A percentile compares a stretch with the other conserved stretches of the same genome.
phyloP scores from a whole-genome alignment of 2,329 filamentous ascomycete genomes.

The Talaromyces sp. region DNA sequence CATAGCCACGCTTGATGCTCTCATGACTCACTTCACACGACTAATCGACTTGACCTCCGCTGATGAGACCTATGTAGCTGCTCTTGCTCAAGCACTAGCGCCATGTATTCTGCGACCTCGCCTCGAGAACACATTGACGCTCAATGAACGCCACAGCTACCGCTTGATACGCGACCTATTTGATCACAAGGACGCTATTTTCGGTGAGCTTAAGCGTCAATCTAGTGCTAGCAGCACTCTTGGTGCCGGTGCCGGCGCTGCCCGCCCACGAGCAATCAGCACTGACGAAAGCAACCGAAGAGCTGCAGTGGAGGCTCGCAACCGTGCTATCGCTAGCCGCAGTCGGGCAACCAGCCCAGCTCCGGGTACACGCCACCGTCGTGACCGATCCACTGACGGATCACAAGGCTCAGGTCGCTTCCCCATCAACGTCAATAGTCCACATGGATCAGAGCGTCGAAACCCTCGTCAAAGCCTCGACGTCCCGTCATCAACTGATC shows the following conservation, averaged over 20 bases:
- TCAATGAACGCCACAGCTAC: constrained; percentile 92
- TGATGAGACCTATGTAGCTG: constrained; percentile 76
- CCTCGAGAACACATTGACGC: constrained; percentile 80
- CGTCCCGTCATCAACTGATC: constrained; percentile 63
- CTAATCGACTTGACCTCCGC: constrained; percentile 95
- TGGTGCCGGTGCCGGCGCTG: constrained; percentile 51
- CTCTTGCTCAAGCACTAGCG: constrained; percentile 70
- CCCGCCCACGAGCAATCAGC: constrained; percentile 78
- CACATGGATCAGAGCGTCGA: constrained; percentile 50
- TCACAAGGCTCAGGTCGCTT: constrained; percentile 78
- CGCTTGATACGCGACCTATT: constrained; percentile 89
- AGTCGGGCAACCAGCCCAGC: constrained; percentile 70
- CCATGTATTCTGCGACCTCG: constrained; percentile 86
- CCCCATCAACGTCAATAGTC: constrained; percentile 69
- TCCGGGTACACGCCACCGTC: constrained; percentile 57
- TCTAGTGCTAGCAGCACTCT: constrained; percentile 35
- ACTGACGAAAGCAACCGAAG: constrained; percentile 94
- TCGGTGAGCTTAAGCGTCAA: constrained; percentile 85
- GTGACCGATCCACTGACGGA: constrained; percentile 69
- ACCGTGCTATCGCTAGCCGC: constrained; percentile 69
- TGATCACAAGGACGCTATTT: constrained; percentile 89
- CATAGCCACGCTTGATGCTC: constrained; percentile 96
- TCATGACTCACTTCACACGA: constrained; percentile 96
- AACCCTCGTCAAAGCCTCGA: constrained; percentile 68
- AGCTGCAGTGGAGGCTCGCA: constrained; percentile 89